Base-by-base conservation (phyloP, 345 rosid genomes). In the Aethionema arabicum region DNA sequence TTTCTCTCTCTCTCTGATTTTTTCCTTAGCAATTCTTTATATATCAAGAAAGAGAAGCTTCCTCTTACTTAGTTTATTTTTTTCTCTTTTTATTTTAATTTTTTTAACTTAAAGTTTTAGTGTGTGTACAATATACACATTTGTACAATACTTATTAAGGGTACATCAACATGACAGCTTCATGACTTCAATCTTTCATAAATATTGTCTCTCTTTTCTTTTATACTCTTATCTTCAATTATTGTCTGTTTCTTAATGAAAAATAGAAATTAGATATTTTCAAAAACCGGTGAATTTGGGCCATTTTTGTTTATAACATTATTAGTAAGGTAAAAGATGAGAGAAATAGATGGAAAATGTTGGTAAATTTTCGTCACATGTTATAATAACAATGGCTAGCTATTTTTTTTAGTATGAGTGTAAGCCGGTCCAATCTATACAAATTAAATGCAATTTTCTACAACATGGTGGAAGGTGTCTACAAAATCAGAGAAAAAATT, bases 161-260 rank as follows among this genome's bases (percentile, higher is more conserved):
- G 74, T 70, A 70, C 74, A 62, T 43, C 13, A 8, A 70, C 52
- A 63, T 70, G 64, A 56, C 69, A 63, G 69, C 69, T 63, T 70
- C 74, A 49, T 49, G 30, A 53, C 39, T 52, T 40, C 12, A 9
- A 29, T 49, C 65, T 62, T 51, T 62, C 49, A 62, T 62, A 48
- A 8, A 63, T 63, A 57, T 63, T 63, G 64, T 70, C 65, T 63
- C 33, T 55, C 30, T 48, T 40, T 12, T 8, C 44, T 8, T 40
- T 7, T 39, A 53, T 38, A 31, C 50, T 15, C 12, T 52, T 30
- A 43, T 21, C 27, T 21, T 21, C 27, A 21, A 21, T 21, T 21
- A 21, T 21, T 21, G 27, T 21, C 27, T 21, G 2, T 21, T 21
- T 21, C 27, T 21, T 21, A 21, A 21, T 21, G 2, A 21, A 21